Percentiles rank a stretch among this genome's conserved stretches.
Conservation (phyloP, 352 stramenopile species). For the Phytophthora tubulina region DNA sequence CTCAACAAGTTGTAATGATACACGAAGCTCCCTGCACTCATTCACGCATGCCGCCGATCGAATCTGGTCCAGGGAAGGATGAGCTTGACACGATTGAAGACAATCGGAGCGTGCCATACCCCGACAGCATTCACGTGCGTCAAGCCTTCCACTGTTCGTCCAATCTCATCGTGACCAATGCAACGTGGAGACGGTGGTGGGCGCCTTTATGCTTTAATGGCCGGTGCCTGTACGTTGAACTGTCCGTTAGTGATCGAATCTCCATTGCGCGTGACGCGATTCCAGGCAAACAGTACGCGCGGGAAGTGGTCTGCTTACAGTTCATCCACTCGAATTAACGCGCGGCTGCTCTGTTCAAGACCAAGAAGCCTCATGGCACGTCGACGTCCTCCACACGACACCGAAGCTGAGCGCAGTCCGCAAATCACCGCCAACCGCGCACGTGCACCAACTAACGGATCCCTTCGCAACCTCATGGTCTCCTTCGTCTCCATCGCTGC, state of each 20-base stretch:
- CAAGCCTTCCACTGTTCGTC: slow-evolving; percentile 33
- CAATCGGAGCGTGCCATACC: slow-evolving; percentile 4
- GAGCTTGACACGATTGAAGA: background rate
- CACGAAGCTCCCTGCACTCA: slow-evolving; percentile 10
- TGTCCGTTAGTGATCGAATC: slow-evolving; percentile 38
- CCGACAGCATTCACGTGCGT: too few species aligned
- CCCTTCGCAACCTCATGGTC: slow-evolving; percentile 45
- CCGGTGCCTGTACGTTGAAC: slow-evolving; percentile 22
- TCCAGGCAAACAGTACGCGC: slow-evolving; percentile 34
- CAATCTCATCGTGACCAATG: slow-evolving; percentile 12
- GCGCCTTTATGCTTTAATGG: background rate
- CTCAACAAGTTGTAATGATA: slow-evolving; percentile 28
- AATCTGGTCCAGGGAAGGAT: slow-evolving; percentile 27
- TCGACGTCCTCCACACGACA: slow-evolving; percentile 7
- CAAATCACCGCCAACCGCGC: slow-evolving; percentile 31
- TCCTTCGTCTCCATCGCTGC: slow-evolving; percentile 32
- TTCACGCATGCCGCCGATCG: slow-evolving; percentile 27
- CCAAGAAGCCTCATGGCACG: slow-evolving; percentile 19
- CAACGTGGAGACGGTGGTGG: slow-evolving; percentile 12
- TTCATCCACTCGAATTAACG: slow-evolving; percentile 4
- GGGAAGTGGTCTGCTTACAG: slow-evolving; percentile 31
- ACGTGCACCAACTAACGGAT: slow-evolving; percentile 6
- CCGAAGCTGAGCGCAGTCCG: slow-evolving; percentile 34
- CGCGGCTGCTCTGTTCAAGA: slow-evolving; percentile 2
- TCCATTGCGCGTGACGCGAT: slow-evolving; percentile 18